Evolutionary conservation across 352 stramenopile species (phyloP), one percentile per base, ranked within the genome.

Genomic region (Globisporangium uncinulatum): DNA sequence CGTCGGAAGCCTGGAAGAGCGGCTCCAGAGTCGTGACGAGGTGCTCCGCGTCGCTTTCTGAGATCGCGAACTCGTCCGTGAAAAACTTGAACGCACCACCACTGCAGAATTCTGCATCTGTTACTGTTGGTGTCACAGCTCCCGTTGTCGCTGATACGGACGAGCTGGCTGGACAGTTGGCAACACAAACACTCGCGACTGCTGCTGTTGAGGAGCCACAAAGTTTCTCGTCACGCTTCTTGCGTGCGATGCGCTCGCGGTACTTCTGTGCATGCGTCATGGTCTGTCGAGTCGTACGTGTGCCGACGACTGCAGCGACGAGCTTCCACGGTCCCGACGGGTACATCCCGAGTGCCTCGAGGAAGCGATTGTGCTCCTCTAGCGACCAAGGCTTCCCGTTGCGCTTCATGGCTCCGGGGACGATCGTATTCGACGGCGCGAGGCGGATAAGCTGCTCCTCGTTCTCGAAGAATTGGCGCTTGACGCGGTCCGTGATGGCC

Each of bases 331-430:
- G 70, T 5, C 70, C 70, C 4, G 65, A 71, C 2, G 70, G 70
- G 51, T 69, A 78, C 57, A 67, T 56, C 44, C 73, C 63, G 42
- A 77, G 51, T 14, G 63, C 69, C 54, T 77, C 57, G n/a, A 77
- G 69, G 61, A 77, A 77, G 0, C 69, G 66, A n/a, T 73, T 64
- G 57, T 77, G 69, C 61, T 74, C 66, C 21, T 73, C 69, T 6
- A 50, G 42, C 9, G 63, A 64, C 69, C 69, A 77, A 11, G 71
- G 55, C 52, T 71, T 47, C 39, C 54, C 50, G 42, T 47, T 74
- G 24, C 61, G 45, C 51, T 70, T 58, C 39, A 58, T 73, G 8
- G 49, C 20, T 17, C 11, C 32, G n/a, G 31, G 21, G 7, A 9
- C 4, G 10, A 51, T 41, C 7, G 42, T 14, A 9, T 42, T 48